Base-by-base conservation (phyloP, 108 stramenopile species). In the Licmophora abbreviata region DNA sequence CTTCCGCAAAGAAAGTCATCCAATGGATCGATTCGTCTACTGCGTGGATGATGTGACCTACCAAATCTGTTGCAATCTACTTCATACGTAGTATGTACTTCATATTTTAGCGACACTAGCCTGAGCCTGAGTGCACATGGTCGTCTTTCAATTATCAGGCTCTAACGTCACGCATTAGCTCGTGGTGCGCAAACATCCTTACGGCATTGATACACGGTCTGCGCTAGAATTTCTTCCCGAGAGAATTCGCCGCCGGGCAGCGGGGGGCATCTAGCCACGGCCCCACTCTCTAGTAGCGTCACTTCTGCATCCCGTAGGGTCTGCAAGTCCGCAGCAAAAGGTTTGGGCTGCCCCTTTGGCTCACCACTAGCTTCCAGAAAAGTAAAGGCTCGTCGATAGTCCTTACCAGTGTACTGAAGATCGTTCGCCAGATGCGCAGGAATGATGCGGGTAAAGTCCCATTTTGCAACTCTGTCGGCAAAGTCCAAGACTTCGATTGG, bases 351-450 rank as follows among this genome's bases (percentile, higher is more conserved):
- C 14, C 84, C 82, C 7, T 37, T 21, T 14, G 79, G 81, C n/a
- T 76, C 86, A 26, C 93, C 93, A 6, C 38, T 68, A 29, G 61
- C 79, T 61, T 86, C 81, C 50, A 96, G 60, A 38, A 96, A 96
- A 7, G 68, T 58, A 58, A 94, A 96, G 11, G 95, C 87, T 26
- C 44, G 63, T 31, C 88, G 69, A 56, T 88, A 96, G 40, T 93
- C 92, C 22, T 68, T 67, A 22, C 87, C 88, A 22, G 59, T 76
- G 51, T 83, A 74, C 38, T 66, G 59, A 6, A 96, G 38, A 61
- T 94, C 69, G 58, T 96, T 96, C 56, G 83, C 81, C 45, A 91
- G 66, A 59, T 96, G 95, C 1, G 85, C 85, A 5, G 93, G 92
- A 23, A 96, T 89, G 31, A 96, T 92, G 25, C 92, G 66, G 34